These are phyloP conservation scores for Talaromyces liani DNA, from an alignment of 495 filamentous ascomycete genomes.

Conservation along the genomic window DNA sequence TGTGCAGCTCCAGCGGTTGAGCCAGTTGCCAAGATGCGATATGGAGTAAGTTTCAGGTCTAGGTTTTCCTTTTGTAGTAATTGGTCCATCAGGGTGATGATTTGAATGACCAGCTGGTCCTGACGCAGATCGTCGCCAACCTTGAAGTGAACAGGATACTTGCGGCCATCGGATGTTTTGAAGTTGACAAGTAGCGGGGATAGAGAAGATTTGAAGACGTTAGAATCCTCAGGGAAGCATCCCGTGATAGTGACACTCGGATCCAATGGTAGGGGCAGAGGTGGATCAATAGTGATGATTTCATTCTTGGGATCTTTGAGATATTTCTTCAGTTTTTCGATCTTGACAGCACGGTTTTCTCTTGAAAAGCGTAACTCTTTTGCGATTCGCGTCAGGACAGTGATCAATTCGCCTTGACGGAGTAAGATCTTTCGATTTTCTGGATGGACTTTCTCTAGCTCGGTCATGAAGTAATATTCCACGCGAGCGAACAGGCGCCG, in stretches of 20 bases:
- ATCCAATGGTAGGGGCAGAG: constrained; percentile 82
- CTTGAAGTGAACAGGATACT: constrained; percentile 94
- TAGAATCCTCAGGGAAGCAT: constrained; percentile 74
- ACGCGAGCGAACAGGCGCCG: constrained; percentile 83
- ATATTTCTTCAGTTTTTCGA: constrained; percentile 72
- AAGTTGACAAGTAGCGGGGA: constrained; percentile 88
- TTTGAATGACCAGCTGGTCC: constrained; percentile 96
- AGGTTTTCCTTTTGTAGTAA: constrained; percentile 95
- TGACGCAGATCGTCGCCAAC: constrained; percentile 94
- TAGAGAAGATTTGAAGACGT: constrained; percentile 91
- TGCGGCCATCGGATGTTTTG: constrained; percentile 64
- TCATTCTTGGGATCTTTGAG: constrained; percentile 88
- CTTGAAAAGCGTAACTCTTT: constrained; percentile 80
- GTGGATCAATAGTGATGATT: constrained; percentile 71
- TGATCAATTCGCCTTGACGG: constrained; percentile 83
- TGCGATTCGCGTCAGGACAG: constrained; percentile 80
- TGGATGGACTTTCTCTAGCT: constrained; percentile 51
- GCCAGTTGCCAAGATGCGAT: constrained; percentile 90
- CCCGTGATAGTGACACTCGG: constrained; percentile 72
- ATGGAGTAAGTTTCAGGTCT: constrained; percentile 89
- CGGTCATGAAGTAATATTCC: constrained; percentile 90
- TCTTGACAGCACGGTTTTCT: constrained; percentile 68
- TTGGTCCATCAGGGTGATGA: constrained; percentile 96
- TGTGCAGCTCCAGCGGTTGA: constrained; percentile 85
- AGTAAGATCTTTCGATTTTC: constrained; percentile 68